Percentiles rank a stretch among this genome's conserved stretches.
Conservation (phyloP, 2,329 filamentous ascomycete genomes). For the Coniochaeta sp. region DNA sequence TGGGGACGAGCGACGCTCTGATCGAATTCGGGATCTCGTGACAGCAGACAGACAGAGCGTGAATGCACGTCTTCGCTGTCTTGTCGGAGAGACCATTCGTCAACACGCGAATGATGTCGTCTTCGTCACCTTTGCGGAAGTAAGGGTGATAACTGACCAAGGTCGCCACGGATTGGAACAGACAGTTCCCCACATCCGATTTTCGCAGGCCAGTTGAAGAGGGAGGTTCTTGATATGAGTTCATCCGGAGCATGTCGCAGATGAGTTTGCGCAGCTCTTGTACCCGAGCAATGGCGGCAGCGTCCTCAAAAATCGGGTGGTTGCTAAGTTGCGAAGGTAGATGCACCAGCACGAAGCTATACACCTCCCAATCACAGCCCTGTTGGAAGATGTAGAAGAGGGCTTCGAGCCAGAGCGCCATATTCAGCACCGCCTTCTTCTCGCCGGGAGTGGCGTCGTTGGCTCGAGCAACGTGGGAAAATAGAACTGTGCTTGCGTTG, state of each 20-base stretch:
- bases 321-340: slow-evolving; percentile 85
- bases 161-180: slow-evolving; percentile 81
- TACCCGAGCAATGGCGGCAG: slow-evolving; percentile 60
- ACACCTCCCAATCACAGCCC: slow-evolving; percentile 82
- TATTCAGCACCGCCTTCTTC: slow-evolving; percentile 36
- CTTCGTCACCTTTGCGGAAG: slow-evolving; percentile 77
- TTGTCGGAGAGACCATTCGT: slow-evolving; percentile 80
- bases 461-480: slow-evolving; percentile 26
- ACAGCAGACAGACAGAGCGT: slow-evolving; percentile 89
- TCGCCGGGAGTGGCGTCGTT: slow-evolving; percentile 8
- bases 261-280: slow-evolving; percentile 66
- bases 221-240: slow-evolving; percentile 76
- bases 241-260: slow-evolving; percentile 75
- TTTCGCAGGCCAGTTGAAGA: slow-evolving; percentile 71
- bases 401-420: slow-evolving; percentile 67
- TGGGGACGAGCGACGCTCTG: slow-evolving; percentile 74
- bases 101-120: slow-evolving; percentile 82
- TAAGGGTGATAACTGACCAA: slow-evolving; percentile 84
- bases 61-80: slow-evolving; percentile 87
- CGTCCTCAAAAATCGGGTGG: slow-evolving; percentile 69
- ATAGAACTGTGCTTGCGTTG: slow-evolving; percentile 42
- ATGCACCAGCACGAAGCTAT: slow-evolving; percentile 83
- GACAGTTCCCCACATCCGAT: slow-evolving; percentile 79
- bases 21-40: slow-evolving; percentile 87
- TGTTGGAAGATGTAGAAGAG: slow-evolving; percentile 67